Conservation (phyloP, 805 yeast genomes). For the Candida maris region DNA sequence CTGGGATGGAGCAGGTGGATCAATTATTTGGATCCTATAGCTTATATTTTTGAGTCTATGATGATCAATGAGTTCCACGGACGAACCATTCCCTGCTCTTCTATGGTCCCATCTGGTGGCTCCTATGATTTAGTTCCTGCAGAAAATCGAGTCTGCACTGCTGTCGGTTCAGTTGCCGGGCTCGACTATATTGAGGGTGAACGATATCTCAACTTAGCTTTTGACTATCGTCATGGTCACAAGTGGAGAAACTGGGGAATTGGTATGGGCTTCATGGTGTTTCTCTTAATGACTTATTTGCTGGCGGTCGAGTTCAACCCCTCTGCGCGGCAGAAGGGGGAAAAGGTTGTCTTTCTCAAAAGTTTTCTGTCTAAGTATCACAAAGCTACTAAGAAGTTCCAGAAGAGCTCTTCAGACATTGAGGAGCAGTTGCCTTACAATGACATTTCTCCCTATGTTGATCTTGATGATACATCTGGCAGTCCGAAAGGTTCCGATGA, state of each 20-base stretch:
- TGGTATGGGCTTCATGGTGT: constrained; percentile 36
- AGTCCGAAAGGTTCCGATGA: neutral
- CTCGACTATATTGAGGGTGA: constrained; percentile 46
- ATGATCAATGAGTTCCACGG: constrained; percentile 54
- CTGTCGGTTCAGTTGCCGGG: constrained; percentile 41
- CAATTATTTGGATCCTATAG: constrained; percentile 55
- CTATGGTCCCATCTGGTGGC: constrained; percentile 31
- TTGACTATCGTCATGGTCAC: constrained; percentile 49
- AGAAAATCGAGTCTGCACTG: constrained; percentile 44
- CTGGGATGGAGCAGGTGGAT: constrained; percentile 67
- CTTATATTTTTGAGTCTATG: constrained; percentile 52
- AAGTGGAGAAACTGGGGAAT: constrained; percentile 76
- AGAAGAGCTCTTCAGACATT: constrained; percentile 17
- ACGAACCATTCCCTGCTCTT: constrained; percentile 15
- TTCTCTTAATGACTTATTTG: constrained; percentile 39
- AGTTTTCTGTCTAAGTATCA: constrained; percentile 39
- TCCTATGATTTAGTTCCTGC: constrained; percentile 40
- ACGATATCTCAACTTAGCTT: constrained; percentile 41
- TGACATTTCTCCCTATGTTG: constrained; percentile 11
- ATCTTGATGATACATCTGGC: constrained; percentile 6
- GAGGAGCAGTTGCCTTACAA: constrained; percentile 16
- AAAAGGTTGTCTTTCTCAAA: constrained; percentile 50
- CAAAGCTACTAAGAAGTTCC: constrained; percentile 28
- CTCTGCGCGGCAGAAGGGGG: constrained; percentile 61
- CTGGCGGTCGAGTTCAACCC: constrained; percentile 49